Evolutionary conservation across 768 basidiomycete species (phyloP), one percentile per base, ranked within the genome.

Genomic region (Tubosaeta sp.): DNA sequence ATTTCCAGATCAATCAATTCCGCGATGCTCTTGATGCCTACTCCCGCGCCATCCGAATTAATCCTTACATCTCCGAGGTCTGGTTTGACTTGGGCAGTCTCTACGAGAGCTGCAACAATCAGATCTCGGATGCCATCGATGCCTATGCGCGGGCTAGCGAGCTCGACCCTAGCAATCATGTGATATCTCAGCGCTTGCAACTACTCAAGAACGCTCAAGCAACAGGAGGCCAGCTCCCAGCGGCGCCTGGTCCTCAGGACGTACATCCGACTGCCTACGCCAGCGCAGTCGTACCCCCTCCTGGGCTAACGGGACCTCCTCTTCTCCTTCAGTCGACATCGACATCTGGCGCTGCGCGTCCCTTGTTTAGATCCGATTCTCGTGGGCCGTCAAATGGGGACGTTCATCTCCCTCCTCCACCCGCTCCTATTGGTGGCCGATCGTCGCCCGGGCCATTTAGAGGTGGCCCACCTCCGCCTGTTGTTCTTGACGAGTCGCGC

Each of bases 1-100:
- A 99, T 69, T 99, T 96, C 79, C 94, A 99, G 67, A 97, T 99
- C 76, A 98, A 97, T 71, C 96, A 99, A 67, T 99, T 91, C 75
- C 92, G 94, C 46, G 96, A 99, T 64, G 95, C 95, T 3, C 84
- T 99, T 32, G 96, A 99, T 63, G 96, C 96, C 10, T 99, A 99
- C 70, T 98, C 96, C 25, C 89, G 95, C 14, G 96, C 96, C 11
- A 98, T 99, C 61, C 87, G 95, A 55, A 94, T 99, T 72, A 97
- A 98, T 67, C 96, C 96, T 0, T 98, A 95, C 76, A 97, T 99
- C 61, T 82, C 82, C 44, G 87, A 83, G 59, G 69, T 71, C n/a
- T 71, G 70, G 69, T 98, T 95, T 69, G 94, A 98, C 72, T 83
- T 99, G 34, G 96, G 96, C 36, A 90, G 86, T 55, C 77, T 99